A percentile compares a stretch with the other conserved stretches of the same genome.
These are phyloP conservation scores for Spathaspora girioi DNA, from an alignment of 805 yeast genomes.

Conservation along the genomic window DNA sequence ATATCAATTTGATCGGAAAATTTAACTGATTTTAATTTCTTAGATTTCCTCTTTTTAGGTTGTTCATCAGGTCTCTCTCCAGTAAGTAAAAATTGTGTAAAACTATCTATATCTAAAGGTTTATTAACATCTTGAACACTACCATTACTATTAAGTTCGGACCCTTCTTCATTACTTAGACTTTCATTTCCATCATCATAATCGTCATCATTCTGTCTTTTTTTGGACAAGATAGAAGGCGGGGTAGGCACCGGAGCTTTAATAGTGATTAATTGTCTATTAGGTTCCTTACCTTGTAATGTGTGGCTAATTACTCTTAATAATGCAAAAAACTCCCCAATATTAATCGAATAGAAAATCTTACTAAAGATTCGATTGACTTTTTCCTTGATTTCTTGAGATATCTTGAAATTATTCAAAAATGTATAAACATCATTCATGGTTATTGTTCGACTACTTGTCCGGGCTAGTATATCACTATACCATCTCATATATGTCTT, in stretches of 20 bases:
- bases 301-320: conserved; percentile 76
- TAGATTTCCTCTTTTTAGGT: conserved; percentile 35
- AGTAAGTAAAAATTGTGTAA: conserved; percentile 78
- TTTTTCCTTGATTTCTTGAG: conserved; percentile 46
- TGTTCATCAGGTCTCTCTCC: conserved; percentile 63
- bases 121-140: conserved; percentile 10
- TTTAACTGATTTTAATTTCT: conserved; percentile 58
- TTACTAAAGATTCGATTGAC: conserved; percentile 50
- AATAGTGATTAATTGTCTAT: conserved; percentile 47
- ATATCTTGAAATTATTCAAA: conserved; percentile 69
- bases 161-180: neutral
- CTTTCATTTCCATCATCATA: conserved; percentile 15
- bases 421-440: conserved; percentile 78
- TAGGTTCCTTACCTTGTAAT: conserved; percentile 50
- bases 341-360: conserved; percentile 58
- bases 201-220: conserved; percentile 47
- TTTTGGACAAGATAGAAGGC: conserved; percentile 65
- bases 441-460: conserved; percentile 61
- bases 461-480: conserved; percentile 72
- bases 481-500: conserved; percentile 93
- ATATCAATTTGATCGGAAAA: conserved; percentile 63
- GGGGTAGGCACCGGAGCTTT: conserved; percentile 76
- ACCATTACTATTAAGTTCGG: neutral
- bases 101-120: conserved; percentile 77
- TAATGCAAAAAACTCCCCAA: conserved; percentile 89